Percentiles rank a stretch among this genome's conserved stretches.
These are phyloP conservation scores for Pythium dissimile DNA, from an alignment of 352 stramenopile genomes.

Conservation along the genomic window DNA sequence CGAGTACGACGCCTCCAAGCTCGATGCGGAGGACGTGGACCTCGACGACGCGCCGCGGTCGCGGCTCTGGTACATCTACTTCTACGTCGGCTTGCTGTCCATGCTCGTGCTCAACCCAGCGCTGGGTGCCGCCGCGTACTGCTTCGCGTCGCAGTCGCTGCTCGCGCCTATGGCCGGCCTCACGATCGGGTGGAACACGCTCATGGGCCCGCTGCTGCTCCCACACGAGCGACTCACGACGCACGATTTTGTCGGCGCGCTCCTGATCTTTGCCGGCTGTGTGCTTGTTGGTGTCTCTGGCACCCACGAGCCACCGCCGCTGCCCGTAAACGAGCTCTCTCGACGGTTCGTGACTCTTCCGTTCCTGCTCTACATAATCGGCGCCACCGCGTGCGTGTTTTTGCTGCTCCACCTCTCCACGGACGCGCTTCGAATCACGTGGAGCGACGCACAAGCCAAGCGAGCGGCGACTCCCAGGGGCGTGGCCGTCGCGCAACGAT, in stretches of 20 bases:
- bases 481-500: conserved; percentile 1
- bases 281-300: conserved; percentile 70
- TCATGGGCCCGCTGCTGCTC: conserved; percentile 67
- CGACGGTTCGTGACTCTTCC: conserved; percentile 51
- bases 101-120: conserved; percentile 79
- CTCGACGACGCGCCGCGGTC: not conserved
- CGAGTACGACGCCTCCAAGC: conserved; percentile 14
- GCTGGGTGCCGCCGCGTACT: conserved; percentile 61
- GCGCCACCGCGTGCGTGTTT: conserved; percentile 35
- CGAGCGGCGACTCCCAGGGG: conserved; percentile 15
- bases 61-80: conserved; percentile 56
- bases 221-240: conserved; percentile 65
- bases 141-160: conserved; percentile 76
- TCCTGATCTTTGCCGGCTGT: conserved; percentile 76
- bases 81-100: conserved; percentile 61
- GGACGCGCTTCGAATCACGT: conserved; percentile 48
- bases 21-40: not conserved
- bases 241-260: conserved; percentile 69
- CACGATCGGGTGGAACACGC: conserved; percentile 81
- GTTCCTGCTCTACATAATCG: conserved; percentile 59
- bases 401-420: conserved; percentile 56
- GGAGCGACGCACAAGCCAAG: conserved; percentile 10
- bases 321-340: conserved; percentile 57
- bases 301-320: conserved; percentile 53
- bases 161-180: conserved; percentile 79